A percentile compares a stretch with the other conserved stretches of the same genome.
Conservation (phyloP, 305 asterid species). For the Fraxinus nigra region DNA sequence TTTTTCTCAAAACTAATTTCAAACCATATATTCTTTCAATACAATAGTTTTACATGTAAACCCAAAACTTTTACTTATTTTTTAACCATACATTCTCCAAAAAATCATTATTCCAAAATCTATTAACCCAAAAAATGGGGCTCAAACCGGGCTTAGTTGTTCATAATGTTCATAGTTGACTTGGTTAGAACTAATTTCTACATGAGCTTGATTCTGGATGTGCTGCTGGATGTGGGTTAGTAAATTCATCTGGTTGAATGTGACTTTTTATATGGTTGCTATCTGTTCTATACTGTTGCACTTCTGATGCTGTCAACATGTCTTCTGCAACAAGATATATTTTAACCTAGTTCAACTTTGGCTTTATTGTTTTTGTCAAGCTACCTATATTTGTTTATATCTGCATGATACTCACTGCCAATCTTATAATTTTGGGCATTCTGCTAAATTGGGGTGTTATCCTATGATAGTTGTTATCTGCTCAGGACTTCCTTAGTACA, state of each 20-base stretch:
- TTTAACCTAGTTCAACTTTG: neutral
- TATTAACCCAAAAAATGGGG: neutral
- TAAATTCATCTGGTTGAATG: neutral
- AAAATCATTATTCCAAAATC: neutral
- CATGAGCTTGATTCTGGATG: neutral
- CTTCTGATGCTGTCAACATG: neutral
- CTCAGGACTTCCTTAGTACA: neutral
- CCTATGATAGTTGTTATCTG: neutral
- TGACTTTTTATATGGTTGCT: neutral
- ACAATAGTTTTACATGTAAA: no score
- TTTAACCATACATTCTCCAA: neutral
- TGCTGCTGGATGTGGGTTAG: neutral
- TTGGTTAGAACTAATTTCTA: neutral
- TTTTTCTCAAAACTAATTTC: neutral
- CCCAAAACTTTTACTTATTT: no score
- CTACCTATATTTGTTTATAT: neutral
- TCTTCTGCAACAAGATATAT: neutral
- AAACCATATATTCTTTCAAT: neutral
- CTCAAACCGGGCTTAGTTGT: neutral
- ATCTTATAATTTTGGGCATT: neutral
- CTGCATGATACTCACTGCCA: neutral
- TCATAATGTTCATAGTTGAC: neutral
- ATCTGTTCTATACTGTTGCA: neutral
- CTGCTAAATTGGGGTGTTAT: neutral
- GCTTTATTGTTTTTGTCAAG: neutral